phyloP scores from a whole-genome alignment of 805 yeast species.

The Monosporozyma yasuniensis region DNA sequence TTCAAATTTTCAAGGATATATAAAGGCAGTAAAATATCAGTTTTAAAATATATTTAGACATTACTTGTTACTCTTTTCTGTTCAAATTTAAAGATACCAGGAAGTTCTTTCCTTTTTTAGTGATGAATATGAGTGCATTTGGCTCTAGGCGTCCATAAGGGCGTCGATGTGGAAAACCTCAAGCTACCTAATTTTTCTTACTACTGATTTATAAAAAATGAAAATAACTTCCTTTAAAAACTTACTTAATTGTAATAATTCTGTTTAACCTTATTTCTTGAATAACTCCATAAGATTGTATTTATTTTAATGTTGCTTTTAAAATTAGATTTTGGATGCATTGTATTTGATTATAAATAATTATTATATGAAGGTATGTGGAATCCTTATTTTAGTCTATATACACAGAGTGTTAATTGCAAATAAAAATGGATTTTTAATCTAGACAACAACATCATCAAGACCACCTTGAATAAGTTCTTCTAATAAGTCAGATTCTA shows the following conservation, averaged over 20 bases:
- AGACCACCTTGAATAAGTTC: constrained; percentile 22
- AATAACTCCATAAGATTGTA: too few species aligned
- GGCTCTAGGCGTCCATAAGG: constrained; percentile 77
- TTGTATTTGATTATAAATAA: too few species aligned
- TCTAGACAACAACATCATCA: constrained; percentile 13
- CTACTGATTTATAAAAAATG: constrained; percentile 40
- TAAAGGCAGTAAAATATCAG: constrained; percentile 7
- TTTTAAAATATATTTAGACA: neutral
- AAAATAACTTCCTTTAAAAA: constrained; percentile 2
- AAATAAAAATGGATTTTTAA: neutral
- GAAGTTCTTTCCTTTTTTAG: constrained; percentile 33
- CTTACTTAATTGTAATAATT: neutral
- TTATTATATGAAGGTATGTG: neutral
- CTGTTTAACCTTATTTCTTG: neutral
- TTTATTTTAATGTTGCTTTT: too few species aligned
- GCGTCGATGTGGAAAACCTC: constrained; percentile 96
- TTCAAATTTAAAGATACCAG: constrained; percentile 11
- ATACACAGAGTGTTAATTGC: neutral
- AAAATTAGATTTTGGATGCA: too few species aligned
- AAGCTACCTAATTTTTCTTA: constrained; percentile 79
- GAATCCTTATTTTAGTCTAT: neutral
- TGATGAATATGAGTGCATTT: constrained; percentile 98
- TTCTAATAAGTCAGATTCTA: constrained; percentile 39
- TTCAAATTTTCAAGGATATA: constrained; percentile 7
- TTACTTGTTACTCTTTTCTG: neutral